Conservation (phyloP, 2,329 filamentous ascomycete genomes). For the Fusarium poae region DNA sequence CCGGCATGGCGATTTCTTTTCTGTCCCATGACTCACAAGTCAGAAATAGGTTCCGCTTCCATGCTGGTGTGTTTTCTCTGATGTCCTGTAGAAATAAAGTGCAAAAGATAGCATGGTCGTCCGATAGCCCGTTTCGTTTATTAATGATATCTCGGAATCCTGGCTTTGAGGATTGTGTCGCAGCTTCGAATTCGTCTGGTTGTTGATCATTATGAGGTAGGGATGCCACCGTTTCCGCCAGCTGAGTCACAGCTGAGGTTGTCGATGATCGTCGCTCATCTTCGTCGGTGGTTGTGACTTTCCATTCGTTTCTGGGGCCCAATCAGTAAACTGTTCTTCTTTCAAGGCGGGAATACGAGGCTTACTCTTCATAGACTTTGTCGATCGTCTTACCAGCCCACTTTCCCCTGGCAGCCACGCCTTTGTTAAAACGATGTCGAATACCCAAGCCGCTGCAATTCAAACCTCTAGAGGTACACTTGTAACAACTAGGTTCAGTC, state of each 20-base stretch:
- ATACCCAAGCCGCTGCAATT: constrained; percentile 46
- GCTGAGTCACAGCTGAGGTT: neutral
- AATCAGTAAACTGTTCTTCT: neutral
- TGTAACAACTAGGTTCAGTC: constrained; percentile 38
- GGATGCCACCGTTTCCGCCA: fast-evolving
- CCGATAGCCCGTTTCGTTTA: fast-evolving
- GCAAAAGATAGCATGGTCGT: constrained; percentile 5
- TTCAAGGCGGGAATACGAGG: fast-evolving
- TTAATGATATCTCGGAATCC: neutral
- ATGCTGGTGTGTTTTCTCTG: constrained; percentile 24
- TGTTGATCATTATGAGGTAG: fast-evolving
- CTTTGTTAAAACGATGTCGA: constrained; percentile 47
- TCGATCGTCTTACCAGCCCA: constrained; percentile 48
- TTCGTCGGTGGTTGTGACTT: neutral
- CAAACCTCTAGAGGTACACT: constrained; percentile 41
- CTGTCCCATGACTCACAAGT: constrained; percentile 16
- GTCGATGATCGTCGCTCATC: neutral
- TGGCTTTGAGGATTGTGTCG: neutral
- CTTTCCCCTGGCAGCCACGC: constrained; percentile 45
- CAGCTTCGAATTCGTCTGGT: neutral
- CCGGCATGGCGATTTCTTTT: fast-evolving
- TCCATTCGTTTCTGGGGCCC: constrained; percentile 22
- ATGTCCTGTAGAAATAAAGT: constrained; percentile 24
- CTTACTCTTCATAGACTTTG: constrained; percentile 40
- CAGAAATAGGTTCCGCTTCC: constrained; percentile 31